phyloP scores from a whole-genome alignment of 2,329 filamentous ascomycete genomes.

The Ophiocordyceps camponoti-saundersi region DNA sequence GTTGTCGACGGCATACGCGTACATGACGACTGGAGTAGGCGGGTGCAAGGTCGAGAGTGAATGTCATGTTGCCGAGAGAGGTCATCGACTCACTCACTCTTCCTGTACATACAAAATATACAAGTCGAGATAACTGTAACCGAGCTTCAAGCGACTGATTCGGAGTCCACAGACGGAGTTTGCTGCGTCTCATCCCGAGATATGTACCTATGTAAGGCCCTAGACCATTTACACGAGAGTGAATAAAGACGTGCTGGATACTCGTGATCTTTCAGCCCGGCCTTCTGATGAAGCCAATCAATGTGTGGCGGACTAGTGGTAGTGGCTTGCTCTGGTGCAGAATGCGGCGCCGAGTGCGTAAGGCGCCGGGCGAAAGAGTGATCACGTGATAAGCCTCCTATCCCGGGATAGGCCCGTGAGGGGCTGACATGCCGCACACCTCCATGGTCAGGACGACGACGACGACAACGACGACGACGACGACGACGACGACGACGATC shows the following conservation, averaged over 20 bases:
- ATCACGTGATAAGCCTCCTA: neutral
- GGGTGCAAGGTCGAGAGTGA: constrained; percentile 45
- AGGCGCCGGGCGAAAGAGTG: neutral
- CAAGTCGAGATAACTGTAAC: no score
- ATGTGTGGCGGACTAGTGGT: neutral
- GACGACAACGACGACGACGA: neutral
- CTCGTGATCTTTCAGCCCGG: neutral
- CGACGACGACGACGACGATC: neutral
- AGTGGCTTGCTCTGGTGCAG: neutral
- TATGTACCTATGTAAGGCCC: no score
- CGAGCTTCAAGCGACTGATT: no score
- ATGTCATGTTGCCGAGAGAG: neutral
- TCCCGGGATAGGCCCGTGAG: neutral
- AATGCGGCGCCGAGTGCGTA: neutral
- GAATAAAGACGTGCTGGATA: no score
- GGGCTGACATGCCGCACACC: neutral
- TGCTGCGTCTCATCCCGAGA: no score
- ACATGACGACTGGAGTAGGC: constrained; percentile 72
- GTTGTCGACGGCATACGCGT: constrained; percentile 72
- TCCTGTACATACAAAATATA: no score
- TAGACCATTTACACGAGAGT: no score
- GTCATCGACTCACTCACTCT: neutral
- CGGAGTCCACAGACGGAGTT: no score
- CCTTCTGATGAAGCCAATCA: neutral
- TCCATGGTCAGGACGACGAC: neutral